phyloP scores from a whole-genome alignment of 257 asterid species.

The Solanum pinnatisectum region DNA sequence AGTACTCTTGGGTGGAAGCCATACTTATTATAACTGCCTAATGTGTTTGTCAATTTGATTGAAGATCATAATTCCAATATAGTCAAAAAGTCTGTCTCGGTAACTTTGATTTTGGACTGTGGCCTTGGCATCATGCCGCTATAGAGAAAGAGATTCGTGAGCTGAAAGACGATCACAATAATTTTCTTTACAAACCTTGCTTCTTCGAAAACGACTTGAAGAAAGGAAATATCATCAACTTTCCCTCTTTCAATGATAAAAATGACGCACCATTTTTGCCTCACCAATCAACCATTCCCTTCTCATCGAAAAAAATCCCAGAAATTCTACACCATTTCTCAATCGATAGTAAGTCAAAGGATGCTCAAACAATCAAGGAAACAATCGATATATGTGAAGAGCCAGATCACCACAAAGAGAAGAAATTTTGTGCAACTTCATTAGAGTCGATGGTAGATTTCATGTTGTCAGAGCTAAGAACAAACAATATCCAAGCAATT shows the following conservation, averaged over 20 bases:
- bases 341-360: not conserved
- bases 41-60: not conserved
- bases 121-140: not conserved
- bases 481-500: not conserved
- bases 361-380: not conserved
- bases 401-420: not conserved
- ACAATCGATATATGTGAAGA: not conserved
- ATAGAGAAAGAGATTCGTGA: not conserved
- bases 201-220: not conserved
- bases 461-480: not conserved
- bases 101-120: not conserved
- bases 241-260: not conserved
- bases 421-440: not conserved
- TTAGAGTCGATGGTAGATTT: not conserved
- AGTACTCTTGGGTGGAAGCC: too few species aligned
- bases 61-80: not conserved
- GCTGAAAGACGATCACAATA: not conserved
- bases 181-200: not conserved
- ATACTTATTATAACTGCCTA: not conserved
- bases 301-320: not conserved
- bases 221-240: not conserved
- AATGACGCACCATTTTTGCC: not conserved
- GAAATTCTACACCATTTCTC: constrained; percentile 2
- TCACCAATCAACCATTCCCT: constrained; percentile 4
- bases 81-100: not conserved